Evolutionary conservation across 1,139 yeast species (phyloP).

Genomic region (Wickerhamiella infanticola): DNA sequence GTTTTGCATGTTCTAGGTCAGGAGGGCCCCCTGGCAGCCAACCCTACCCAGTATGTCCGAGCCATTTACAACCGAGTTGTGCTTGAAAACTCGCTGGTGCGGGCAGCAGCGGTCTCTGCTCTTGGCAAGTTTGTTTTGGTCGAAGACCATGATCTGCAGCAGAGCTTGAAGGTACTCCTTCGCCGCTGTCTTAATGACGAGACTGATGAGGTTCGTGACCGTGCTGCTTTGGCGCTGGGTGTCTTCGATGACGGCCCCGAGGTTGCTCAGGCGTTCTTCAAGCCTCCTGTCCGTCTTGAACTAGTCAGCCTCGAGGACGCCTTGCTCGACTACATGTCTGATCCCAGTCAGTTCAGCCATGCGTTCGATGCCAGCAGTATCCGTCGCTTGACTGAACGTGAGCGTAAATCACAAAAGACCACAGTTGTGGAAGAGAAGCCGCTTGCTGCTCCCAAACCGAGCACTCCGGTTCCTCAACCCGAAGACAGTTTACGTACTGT

Average conservation of each 20-base stretch:
- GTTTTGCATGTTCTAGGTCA: slow-evolving; percentile 82
- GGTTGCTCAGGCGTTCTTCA: slow-evolving; percentile 38
- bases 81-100: slow-evolving; percentile 81
- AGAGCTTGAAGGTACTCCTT: slow-evolving; percentile 60
- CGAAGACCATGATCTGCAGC: slow-evolving; percentile 50
- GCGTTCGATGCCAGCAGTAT: slow-evolving; percentile 62
- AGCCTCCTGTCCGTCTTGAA: slow-evolving; percentile 57
- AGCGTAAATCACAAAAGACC: slow-evolving; percentile 23
- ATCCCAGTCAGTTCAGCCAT: slow-evolving; percentile 38
- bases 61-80: slow-evolving; percentile 95
- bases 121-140: slow-evolving; percentile 73
- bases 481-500: slow-evolving; percentile 2
- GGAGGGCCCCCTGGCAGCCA: slow-evolving; percentile 78
- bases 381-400: slow-evolving; percentile 48
- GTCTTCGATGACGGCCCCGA: slow-evolving; percentile 39
- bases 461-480: not conserved
- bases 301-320: slow-evolving; percentile 63
- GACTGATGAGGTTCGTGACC: slow-evolving; percentile 96
- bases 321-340: slow-evolving; percentile 56
- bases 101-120: slow-evolving; percentile 92
- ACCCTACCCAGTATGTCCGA: slow-evolving; percentile 85
- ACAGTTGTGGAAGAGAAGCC: slow-evolving; percentile 8
- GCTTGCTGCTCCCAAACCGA: slow-evolving; percentile 5
- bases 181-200: slow-evolving; percentile 74
- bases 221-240: slow-evolving; percentile 76